Base-by-base conservation (phyloP, 2,329 filamentous ascomycete species). In the Microsporum ferrugineum region DNA sequence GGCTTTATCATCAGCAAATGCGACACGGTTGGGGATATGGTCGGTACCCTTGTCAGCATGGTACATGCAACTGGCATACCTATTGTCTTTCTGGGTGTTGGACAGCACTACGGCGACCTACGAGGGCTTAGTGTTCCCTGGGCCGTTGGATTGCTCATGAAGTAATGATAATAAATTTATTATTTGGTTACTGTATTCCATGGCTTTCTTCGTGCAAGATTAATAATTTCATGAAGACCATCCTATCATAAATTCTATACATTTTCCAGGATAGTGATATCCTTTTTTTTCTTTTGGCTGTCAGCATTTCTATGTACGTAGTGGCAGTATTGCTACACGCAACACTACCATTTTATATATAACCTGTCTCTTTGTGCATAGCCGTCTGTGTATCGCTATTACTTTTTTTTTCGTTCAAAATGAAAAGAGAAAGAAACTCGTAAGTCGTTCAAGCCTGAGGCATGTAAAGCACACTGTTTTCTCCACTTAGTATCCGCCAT, bases 1-100 rank as follows among this genome's bases (percentile, higher is more conserved):
- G 94, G 94, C 4, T 99, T 99, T 75, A 96, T 99, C 71, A 96
- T 99, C 68, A 92, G 88, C 63, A 99, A 99, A 76, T 97, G 94
- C 73, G 94, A 99, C 77, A 99, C 94, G 0, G 95, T 99, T 41
- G 95, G 94, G n/a, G 92, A 96, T 76, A 97, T 97, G 91, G 91
- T 96, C 49, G 91, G 87, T 1, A 96, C 92, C 2, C 79, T 99
- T 65, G 94, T 99, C 64, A 96, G 89, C 72, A 92, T 99, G 79
- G 92, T 99, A 43, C 92, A 97, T 76, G 92, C 94, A 2, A 99
- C 95, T 2, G 90, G 92, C 33, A 95, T 99, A 53, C 95, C 95
- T 0, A 91, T 99, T 23, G 82, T 97, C 8, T 99, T 99, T 71
- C 82, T 99, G 66, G 94, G 87, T 1, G 82, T 85, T 43, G 84